Evolutionary conservation across 106 monocot species (phyloP).

Genomic region (Allium cepa): DNA sequence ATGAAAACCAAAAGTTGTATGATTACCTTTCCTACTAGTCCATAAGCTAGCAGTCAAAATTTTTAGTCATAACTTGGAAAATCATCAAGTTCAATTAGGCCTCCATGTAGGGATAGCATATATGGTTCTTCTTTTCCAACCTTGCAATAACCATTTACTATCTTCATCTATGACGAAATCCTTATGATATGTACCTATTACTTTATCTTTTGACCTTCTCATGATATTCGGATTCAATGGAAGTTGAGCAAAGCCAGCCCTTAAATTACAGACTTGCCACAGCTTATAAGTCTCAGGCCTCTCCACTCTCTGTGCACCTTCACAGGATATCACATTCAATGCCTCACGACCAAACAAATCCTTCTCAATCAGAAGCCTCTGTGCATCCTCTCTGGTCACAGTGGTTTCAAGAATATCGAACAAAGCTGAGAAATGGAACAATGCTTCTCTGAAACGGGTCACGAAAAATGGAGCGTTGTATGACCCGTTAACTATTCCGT

Average conservation of each 20-base stretch:
- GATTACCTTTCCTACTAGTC: not conserved
- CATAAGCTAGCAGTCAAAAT: not conserved
- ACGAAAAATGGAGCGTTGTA: constrained; percentile 80
- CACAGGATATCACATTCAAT: constrained; percentile 79
- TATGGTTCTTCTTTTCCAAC: constrained; percentile 83
- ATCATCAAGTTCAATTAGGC: constrained; percentile 18
- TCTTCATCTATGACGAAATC: constrained; percentile 77
- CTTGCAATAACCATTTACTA: constrained; percentile 68
- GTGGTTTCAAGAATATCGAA: constrained; percentile 83
- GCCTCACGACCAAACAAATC: constrained; percentile 56
- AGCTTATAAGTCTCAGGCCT: constrained; percentile 89
- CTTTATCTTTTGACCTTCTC: constrained; percentile 36
- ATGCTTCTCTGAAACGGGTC: constrained; percentile 72
- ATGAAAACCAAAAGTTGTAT: not conserved
- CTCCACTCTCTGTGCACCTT: constrained; percentile 72
- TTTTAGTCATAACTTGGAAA: not conserved
- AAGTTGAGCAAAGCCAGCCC: constrained; percentile 70
- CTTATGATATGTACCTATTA: constrained; percentile 47
- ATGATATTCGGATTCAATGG: constrained; percentile 37
- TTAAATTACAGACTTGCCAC: constrained; percentile 76
- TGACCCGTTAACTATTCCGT: constrained; percentile 66
- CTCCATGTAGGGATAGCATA: constrained; percentile 69
- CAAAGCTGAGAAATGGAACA: constrained; percentile 68
- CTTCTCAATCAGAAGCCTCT: constrained; percentile 61
- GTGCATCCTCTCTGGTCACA: constrained; percentile 59